A percentile compares a stretch with the other conserved stretches of the same genome.
phyloP scores from a whole-genome alignment of 257 asterid species.

The Nicotiana undulata region DNA sequence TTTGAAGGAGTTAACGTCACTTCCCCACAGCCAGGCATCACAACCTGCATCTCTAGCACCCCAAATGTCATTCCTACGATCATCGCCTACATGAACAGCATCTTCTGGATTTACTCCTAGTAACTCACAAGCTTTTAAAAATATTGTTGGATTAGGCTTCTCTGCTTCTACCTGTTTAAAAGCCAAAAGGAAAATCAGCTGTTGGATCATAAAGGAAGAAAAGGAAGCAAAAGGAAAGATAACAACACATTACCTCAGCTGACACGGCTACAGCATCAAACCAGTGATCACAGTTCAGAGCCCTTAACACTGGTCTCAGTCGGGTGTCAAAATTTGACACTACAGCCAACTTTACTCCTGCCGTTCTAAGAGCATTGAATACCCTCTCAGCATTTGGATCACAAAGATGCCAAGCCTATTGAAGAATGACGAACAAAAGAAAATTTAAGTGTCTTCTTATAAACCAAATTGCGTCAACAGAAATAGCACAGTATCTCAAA shows the following conservation, averaged over 20 bases:
- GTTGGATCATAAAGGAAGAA: not conserved
- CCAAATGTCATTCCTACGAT: constrained; percentile 94
- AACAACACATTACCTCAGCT: constrained; percentile 61
- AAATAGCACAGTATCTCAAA: not conserved
- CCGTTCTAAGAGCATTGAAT: constrained; percentile 65
- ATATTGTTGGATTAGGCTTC: constrained; percentile 94
- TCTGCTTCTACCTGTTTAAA: constrained; percentile 86
- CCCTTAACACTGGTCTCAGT: constrained; percentile 74
- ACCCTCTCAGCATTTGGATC: constrained; percentile 90
- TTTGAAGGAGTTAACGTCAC: constrained; percentile 80
- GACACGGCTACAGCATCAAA: constrained; percentile 97
- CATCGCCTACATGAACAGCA: constrained; percentile 97
- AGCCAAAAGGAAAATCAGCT: not conserved
- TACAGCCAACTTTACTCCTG: constrained; percentile 81
- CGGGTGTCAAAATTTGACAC: constrained; percentile 95
- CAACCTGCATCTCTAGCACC: constrained; percentile 99
- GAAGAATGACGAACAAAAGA: not conserved
- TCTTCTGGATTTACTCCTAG: constrained; percentile 90
- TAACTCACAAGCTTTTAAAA: constrained; percentile 87
- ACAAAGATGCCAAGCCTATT: constrained; percentile 94
- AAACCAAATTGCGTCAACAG: not conserved
- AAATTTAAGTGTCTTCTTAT: not conserved
- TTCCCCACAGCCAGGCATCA: constrained; percentile 99
- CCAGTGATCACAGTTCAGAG: constrained; percentile 92
- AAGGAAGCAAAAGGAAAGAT: not conserved